phyloP scores from a whole-genome alignment of 768 basidiomycete species.

The Boletus reticuloceps region DNA sequence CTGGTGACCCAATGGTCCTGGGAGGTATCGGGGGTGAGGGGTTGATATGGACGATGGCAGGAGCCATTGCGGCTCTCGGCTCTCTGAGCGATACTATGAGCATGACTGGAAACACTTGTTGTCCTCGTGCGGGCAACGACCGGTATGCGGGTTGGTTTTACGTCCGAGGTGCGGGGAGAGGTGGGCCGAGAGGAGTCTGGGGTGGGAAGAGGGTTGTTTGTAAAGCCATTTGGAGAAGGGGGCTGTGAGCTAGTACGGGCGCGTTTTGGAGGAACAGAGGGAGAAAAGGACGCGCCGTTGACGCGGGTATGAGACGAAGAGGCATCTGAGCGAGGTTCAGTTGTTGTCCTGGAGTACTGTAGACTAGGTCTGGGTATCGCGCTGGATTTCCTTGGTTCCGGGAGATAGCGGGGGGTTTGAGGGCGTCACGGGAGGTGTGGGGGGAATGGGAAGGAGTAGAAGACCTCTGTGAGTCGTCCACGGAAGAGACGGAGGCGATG shows the following conservation, averaged over 20 bases:
- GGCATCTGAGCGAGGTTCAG: conserved; percentile 21
- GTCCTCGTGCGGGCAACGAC: conserved; percentile 40
- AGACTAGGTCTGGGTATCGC: conserved; percentile 49
- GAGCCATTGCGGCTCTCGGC: conserved; percentile 35
- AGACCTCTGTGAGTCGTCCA: conserved; percentile 40
- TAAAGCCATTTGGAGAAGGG: conserved; percentile 30
- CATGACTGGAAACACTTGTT: conserved; percentile 40
- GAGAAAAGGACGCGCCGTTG: conserved; percentile 29
- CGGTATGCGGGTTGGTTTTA: conserved; percentile 49
- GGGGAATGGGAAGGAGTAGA: conserved; percentile 18
- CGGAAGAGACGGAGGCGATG: conserved; percentile 61
- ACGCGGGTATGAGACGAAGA: conserved; percentile 26
- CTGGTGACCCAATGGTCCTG: conserved; percentile 31
- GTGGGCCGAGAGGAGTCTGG: conserved; percentile 40
- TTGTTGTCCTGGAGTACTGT: conserved; percentile 35
- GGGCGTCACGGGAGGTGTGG: conserved; percentile 21
- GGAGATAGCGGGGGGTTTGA: conserved; percentile 15
- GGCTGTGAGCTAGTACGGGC: conserved; percentile 65
- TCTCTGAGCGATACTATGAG: conserved; percentile 35
- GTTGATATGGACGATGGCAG: conserved; percentile 21
- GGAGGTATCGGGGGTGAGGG: conserved; percentile 27
- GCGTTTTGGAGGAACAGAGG: conserved; percentile 42
- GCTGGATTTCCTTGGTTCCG: conserved; percentile 36
- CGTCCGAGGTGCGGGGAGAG: conserved; percentile 42
- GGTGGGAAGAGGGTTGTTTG: conserved; percentile 30